Percentiles rank a stretch among this genome's conserved stretches.
phyloP scores from a whole-genome alignment of 176 grass and related monocot genomes.

The Saccharum officinarum region DNA sequence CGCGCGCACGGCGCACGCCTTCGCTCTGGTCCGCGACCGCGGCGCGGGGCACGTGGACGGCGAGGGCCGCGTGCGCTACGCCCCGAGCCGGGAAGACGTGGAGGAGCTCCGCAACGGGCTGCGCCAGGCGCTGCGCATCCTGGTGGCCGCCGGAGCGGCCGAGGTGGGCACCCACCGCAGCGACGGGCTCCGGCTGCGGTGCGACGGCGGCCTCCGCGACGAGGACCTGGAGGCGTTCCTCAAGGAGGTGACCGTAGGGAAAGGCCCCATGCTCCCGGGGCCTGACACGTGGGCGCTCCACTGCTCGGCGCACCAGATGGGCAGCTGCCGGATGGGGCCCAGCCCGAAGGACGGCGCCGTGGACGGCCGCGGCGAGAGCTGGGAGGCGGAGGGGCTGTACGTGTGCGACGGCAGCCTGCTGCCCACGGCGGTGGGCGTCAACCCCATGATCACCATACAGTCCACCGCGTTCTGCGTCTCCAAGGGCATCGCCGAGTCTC shows the following conservation, averaged over 20 bases:
- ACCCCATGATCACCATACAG: slow-evolving; percentile 97
- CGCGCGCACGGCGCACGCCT: slow-evolving; percentile 65
- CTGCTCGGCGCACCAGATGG: slow-evolving; percentile 88
- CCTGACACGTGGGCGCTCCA: slow-evolving; percentile 44
- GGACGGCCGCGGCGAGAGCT: slow-evolving; percentile 63
- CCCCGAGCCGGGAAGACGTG: slow-evolving; percentile 34
- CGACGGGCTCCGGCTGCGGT: slow-evolving; percentile 67
- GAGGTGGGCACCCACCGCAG: slow-evolving; percentile 90
- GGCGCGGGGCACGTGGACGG: slow-evolving; percentile 49
- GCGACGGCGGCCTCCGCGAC: slow-evolving; percentile 56
- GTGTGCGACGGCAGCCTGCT: slow-evolving; percentile 83
- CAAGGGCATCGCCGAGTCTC: slow-evolving; percentile 38
- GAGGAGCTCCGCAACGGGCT: slow-evolving; percentile 57
- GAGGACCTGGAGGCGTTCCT: slow-evolving; percentile 71
- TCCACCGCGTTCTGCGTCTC: slow-evolving; percentile 70
- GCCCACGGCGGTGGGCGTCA: slow-evolving; percentile 75
- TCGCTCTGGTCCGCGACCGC: slow-evolving; percentile 71
- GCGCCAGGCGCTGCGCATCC: slow-evolving; percentile 54
- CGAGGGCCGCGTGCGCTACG: slow-evolving; percentile 59
- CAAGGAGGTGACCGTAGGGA: slow-evolving; percentile 40
- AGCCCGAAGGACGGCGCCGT: slow-evolving; percentile 54
- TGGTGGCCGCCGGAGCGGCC: slow-evolving; percentile 66
- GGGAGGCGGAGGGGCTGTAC: slow-evolving; percentile 80
- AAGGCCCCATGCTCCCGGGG: slow-evolving; percentile 29
- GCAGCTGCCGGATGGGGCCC: slow-evolving; percentile 81